Base-by-base conservation (phyloP, 768 basidiomycete genomes). In the Ramaria sp. region DNA sequence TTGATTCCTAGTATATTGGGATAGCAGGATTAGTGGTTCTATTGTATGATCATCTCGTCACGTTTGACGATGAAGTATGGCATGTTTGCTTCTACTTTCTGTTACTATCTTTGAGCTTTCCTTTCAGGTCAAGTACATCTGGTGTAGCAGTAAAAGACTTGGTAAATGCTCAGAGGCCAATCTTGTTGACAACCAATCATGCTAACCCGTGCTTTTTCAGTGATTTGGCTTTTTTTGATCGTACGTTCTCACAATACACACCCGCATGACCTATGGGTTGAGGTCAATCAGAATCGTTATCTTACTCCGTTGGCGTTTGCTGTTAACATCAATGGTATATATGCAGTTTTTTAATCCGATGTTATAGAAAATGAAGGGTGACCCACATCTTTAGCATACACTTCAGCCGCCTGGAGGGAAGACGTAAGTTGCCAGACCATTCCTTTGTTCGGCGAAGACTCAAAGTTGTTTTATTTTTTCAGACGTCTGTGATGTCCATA, bases 31-130 rank as follows among this genome's bases (percentile, higher is more conserved):
- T 53, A 10, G 34, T 30, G 1, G 30, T 53, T 20, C 25, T 53
- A 16, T 3, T 53, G 5, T 53, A 53, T 24, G 52, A 53, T 53
- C 52, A 53, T 27, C 20, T 44, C 7, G 16, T 53, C 15, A 53
- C 52, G 8, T 53, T 53, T 41, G 37, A 39, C 20, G 52, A 44
- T 44, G 52, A 53, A 18, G 52, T 53, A n/a, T 16, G 52, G 32
- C 32, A 34, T n/a, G n/a, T 12, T 9, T 6, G 5, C n/a, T 25
- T 20, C 9, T 20, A n/a, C n/a, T n/a, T 25, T 25, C 18, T 8
- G 9, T 15, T 15, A 10, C 16, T 7, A 48, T 1, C 16, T 24
- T 9, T 27, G 24, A 24, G 7, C 9, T 24, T n/a, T 24, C 18
- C 27, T 48, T 13, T 3, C 24, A 53, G 52, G 27, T 53, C 7